Conservation (phyloP, 495 filamentous ascomycete genomes). For the Bacidia gigantensis region DNA sequence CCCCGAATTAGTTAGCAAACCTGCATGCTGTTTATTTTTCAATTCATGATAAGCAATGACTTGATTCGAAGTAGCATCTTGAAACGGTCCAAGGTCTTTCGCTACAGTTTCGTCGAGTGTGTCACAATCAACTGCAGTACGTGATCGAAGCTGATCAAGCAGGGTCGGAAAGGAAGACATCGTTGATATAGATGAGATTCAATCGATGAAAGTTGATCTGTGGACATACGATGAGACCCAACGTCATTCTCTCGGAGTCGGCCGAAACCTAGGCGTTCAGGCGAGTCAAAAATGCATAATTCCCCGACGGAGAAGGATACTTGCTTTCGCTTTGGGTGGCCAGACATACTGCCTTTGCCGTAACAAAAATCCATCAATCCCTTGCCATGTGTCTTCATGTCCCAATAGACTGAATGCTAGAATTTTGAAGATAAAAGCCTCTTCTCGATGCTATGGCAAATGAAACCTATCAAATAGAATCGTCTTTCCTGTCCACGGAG, state of each 20-base stretch:
- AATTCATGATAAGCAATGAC: slow-evolving; percentile 39
- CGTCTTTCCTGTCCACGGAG: too few species aligned
- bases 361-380: too few species aligned
- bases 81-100: slow-evolving; percentile 43
- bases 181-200: neutral
- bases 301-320: too few species aligned
- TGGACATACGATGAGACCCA: neutral
- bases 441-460: too few species aligned
- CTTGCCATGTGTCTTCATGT: too few species aligned
- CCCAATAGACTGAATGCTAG: too few species aligned
- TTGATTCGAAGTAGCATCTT: slow-evolving; percentile 56
- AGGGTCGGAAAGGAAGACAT: neutral
- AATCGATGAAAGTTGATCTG: neutral
- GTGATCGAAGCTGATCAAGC: neutral
- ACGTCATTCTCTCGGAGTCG: neutral
- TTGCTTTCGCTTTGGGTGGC: too few species aligned
- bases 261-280: neutral
- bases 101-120: slow-evolving; percentile 24
- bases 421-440: too few species aligned
- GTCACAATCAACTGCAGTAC: neutral
- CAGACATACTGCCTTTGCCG: too few species aligned
- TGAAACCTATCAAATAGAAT: too few species aligned
- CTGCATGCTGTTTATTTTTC: slow-evolving; percentile 32
- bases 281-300: neutral
- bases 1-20: slow-evolving; percentile 34